These are phyloP conservation scores for Somion occarium DNA, from an alignment of 1,284 basidiomycete genomes.

Conservation along the genomic window DNA sequence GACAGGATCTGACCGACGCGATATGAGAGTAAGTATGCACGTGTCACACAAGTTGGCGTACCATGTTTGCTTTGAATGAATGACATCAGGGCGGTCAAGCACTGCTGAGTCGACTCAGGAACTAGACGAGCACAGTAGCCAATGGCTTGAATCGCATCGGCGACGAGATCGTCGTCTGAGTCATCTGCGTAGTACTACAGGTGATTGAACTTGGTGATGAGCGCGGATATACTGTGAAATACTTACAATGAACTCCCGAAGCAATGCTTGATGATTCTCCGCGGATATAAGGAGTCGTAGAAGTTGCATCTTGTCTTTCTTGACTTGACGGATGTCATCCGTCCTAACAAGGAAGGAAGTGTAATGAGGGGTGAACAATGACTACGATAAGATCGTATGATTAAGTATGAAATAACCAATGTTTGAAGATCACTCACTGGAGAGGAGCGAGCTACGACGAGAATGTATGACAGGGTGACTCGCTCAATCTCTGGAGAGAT, in stretches of 20 bases:
- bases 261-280: conserved; percentile 65
- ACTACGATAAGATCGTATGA: conserved; percentile 11
- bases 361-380: conserved; percentile 54
- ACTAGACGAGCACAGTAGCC: conserved; percentile 69
- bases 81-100: conserved; percentile 68
- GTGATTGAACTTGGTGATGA: background rate
- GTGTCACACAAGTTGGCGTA: conserved; percentile 24
- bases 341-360: conserved; percentile 65
- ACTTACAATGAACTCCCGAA: conserved; percentile 80
- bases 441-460: conserved; percentile 53
- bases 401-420: background rate
- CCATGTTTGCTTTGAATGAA: conserved; percentile 78
- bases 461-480: conserved; percentile 68
- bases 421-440: conserved; percentile 45
- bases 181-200: conserved; percentile 74
- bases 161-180: conserved; percentile 63
- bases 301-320: conserved; percentile 71
- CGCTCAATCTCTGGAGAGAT: conserved; percentile 66
- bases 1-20: conserved; percentile 46
- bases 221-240: background rate
- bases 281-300: conserved; percentile 58
- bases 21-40: background rate
- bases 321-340: conserved; percentile 60
- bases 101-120: conserved; percentile 65
- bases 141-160: conserved; percentile 71